Evolutionary conservation across 1,284 basidiomycete species (phyloP), one percentile per base, ranked within the genome.

Genomic region (Cryptococcus sp.): DNA sequence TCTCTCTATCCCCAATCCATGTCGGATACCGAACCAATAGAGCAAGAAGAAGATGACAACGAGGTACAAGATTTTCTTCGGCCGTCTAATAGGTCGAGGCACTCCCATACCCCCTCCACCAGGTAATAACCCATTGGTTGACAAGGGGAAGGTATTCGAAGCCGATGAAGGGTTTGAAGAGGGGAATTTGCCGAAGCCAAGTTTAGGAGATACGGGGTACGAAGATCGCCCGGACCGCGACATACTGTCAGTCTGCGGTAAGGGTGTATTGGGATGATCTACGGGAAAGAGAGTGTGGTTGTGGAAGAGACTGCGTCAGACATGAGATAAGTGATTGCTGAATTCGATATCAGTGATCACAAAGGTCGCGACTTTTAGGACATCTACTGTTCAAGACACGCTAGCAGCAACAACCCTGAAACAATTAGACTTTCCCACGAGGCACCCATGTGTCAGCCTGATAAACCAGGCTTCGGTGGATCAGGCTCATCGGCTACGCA

Each of bases 11-110:
- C 75, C 76, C 2, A 78, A 64, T 0, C 76, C 75, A 62, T 78
- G 77, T 13, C 77, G 70, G 46, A 78, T 68, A 8, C 74, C 75
- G 59, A 75, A 77, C 73, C 75, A 78, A 55, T 78, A 78, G 8
- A 78, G 67, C 10, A 69, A 53, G 50, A 69, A 68, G 64, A 78
- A 69, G 53, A 77, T 69, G 49, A 69, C 65, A 38, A 74, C 22
- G 48, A 78, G 67, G 54, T 75, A 78, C 39, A 78, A 52, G 53
- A 78, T 76, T 62, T 78, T 76, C 16, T 66, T 67, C 13, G 77
- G 77, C 41, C 69, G 62, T 19, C 69, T 54, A 47, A 76, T 74
- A 0, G 66, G 66, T 13, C 74, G 67, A 6, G 72, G 73, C n/a
- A 73, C 50, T 16, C 20, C 26, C 17, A 49, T 38, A 39, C 50